Base-by-base conservation (phyloP, 148 eudicot species). In the Fallopia convolvulus region DNA sequence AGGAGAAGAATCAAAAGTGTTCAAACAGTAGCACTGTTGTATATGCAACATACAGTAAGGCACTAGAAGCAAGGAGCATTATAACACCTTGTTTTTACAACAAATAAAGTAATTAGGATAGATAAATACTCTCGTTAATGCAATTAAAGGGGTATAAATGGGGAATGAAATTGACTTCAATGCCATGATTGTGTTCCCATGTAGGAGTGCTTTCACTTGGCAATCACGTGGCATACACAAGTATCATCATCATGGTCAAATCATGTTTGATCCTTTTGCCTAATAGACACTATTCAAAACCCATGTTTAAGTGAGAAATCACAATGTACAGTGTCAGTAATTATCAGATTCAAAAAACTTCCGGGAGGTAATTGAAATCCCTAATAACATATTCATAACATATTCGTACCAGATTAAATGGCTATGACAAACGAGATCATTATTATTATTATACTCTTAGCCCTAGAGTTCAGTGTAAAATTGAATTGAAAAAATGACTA, bases 1-100 rank as follows among this genome's bases (percentile, higher is more conserved):
- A 77, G 77, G 23, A 9, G 75, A 47, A 48, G 56, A 66, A 3
- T 52, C 79, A 72, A 39, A 70, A 74, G 46, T 33, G 44, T 68
- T 21, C 72, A 30, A 18, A 70, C 17, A 46, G 68, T 20, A 41
- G 5, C 50, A 40, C 74, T 71, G 74, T 6, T 68, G 13, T 68
- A 15, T 12, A 33, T 68, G 72, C 36, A 68, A 68, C 63, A 72
- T 42, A 72, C n/a, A 42, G 44, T 3, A 17, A 39, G 44, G 32
- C 32, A 72, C 39, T 26, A 9, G 72, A 68, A 68, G 72, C 72
- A 36, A 68, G 65, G 32, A 52, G 56, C 56, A 52, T 15, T 20
- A 0, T 50, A 50, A 52, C 56, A 52, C n/a, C 17, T 23, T 58
- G 65, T 21, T 58, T 8, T 58, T 58, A 58, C 33, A 58, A n/a